phyloP scores from a whole-genome alignment of 345 rosid species.

The Sonneratia alba region DNA sequence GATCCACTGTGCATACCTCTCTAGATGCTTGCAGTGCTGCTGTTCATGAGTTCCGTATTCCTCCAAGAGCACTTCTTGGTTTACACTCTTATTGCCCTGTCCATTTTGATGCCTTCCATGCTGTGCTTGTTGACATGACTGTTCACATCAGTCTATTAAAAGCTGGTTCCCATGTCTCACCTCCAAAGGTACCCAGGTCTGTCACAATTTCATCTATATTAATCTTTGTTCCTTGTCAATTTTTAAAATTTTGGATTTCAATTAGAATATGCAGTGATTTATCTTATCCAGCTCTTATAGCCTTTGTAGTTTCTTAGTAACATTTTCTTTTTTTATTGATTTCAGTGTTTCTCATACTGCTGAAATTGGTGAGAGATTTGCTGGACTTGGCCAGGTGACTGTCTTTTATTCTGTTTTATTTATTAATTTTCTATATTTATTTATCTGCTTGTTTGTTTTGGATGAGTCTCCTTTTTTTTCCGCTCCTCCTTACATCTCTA shows the following conservation, averaged over 20 bases:
- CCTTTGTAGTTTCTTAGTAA: not conserved
- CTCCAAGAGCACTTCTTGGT: constrained; percentile 85
- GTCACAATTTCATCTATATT: constrained; percentile 14
- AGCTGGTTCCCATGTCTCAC: constrained; percentile 37
- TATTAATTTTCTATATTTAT: not conserved
- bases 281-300: not conserved
- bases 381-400: constrained; percentile 37
- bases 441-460: not conserved
- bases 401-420: constrained; percentile 16
- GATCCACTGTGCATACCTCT: constrained; percentile 39
- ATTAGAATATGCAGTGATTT: not conserved
- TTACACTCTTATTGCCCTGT: constrained; percentile 92
- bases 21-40: constrained; percentile 53
- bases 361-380: constrained; percentile 30
- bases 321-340: constrained; percentile 12
- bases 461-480: not conserved
- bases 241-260: not conserved
- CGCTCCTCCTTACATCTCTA: not conserved
- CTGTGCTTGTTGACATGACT: constrained; percentile 75
- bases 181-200: constrained; percentile 52
- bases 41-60: constrained; percentile 81
- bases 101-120: constrained; percentile 76
- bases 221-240: not conserved
- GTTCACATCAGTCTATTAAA: constrained; percentile 63
- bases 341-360: constrained; percentile 31